Evolutionary conservation across 2,329 filamentous ascomycete species (phyloP).

Genomic region (Lecanoromycetidae sp.): DNA sequence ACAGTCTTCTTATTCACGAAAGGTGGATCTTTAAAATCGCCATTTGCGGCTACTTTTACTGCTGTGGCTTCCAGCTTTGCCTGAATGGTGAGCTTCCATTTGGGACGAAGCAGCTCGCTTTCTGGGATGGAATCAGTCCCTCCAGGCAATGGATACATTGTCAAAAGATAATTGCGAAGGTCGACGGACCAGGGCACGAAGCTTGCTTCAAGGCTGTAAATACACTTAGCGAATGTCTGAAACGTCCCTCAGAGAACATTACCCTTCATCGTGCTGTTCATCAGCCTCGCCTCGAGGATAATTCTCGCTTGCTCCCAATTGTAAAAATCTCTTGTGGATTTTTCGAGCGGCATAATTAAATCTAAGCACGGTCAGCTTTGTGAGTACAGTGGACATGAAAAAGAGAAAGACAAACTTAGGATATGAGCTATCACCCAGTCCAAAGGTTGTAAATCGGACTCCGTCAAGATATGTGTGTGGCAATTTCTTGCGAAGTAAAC

Average conservation of each 20-base stretch:
- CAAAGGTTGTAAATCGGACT: constrained; percentile 72
- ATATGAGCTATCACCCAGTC: constrained; percentile 90
- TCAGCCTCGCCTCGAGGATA: constrained; percentile 77
- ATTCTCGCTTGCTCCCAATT: constrained; percentile 68
- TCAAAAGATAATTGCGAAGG: constrained; percentile 54
- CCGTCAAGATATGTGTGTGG: constrained; percentile 55
- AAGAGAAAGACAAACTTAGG: constrained; percentile 50
- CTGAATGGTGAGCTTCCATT: constrained; percentile 39
- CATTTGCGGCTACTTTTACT: not conserved
- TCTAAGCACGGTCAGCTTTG: constrained; percentile 32
- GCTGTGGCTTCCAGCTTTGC: not conserved
- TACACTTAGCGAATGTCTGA: not conserved
- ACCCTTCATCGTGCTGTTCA: constrained; percentile 88
- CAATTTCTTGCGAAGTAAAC: constrained; percentile 66
- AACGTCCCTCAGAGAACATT: constrained; percentile 22
- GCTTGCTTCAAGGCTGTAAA: constrained; percentile 59
- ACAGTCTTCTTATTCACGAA: not conserved
- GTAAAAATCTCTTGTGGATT: constrained; percentile 67
- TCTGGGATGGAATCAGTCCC: constrained; percentile 59
- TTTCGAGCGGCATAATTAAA: constrained; percentile 92
- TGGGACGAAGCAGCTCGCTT: constrained; percentile 61
- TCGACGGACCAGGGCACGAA: constrained; percentile 66
- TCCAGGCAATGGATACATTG: constrained; percentile 56
- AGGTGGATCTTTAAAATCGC: not conserved
- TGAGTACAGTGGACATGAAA: not conserved